Evolutionary conservation across 1,284 basidiomycete species (phyloP).

Genomic region (Sphagnurus paluster): DNA sequence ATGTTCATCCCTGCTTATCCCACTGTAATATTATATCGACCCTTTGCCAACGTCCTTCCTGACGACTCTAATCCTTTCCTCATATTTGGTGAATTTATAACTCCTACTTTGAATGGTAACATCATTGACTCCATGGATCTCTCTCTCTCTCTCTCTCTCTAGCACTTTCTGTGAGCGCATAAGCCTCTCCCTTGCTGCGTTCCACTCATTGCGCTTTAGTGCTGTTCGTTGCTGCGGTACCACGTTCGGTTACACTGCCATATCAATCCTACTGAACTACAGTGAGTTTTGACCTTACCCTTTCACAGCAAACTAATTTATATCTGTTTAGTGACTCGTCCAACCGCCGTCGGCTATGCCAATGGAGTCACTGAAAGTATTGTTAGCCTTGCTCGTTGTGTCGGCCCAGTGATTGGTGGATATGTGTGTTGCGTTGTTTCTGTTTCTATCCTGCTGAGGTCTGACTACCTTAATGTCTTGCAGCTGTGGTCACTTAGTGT

Average conservation of each 20-base stretch:
- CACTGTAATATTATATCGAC: conserved; percentile 68
- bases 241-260: conserved; percentile 78
- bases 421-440: conserved; percentile 65
- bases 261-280: conserved; percentile 80
- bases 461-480: conserved; percentile 8
- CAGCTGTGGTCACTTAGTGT: conserved; percentile 78
- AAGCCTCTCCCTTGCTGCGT: conserved; percentile 29
- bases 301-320: conserved; percentile 5
- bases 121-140: conserved; percentile 10
- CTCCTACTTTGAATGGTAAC: too few species aligned
- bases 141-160: conserved; percentile 13
- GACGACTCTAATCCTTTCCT: conserved; percentile 59
- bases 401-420: conserved; percentile 78
- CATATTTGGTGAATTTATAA: too few species aligned
- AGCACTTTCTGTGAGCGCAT: conserved; percentile 77
- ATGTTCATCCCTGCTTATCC: conserved; percentile 81
- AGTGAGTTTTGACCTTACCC: conserved; percentile 44
- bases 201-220: conserved; percentile 35
- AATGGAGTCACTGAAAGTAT: conserved; percentile 87
- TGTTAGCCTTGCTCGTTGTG: conserved; percentile 76
- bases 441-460: background rate
- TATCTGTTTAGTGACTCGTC: conserved; percentile 68
- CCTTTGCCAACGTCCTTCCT: conserved; percentile 65
- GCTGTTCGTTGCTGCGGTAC: conserved; percentile 75
- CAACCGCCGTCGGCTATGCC: conserved; percentile 70